Base-by-base conservation (phyloP, 257 asterid genomes). In the Anisodus acutangulus region DNA sequence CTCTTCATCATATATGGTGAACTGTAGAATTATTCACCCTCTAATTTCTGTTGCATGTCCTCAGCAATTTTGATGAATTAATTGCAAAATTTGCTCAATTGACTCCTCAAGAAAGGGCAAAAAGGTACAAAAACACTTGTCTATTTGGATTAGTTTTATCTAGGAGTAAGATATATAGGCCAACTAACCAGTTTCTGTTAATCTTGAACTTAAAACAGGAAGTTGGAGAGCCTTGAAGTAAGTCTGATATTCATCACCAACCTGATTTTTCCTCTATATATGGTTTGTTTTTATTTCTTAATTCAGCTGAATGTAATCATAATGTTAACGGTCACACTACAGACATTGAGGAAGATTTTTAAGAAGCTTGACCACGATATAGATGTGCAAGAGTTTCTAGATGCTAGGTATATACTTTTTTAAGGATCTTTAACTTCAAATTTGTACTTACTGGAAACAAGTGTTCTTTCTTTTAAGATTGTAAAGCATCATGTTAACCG, bases 141-240 rank as follows among this genome's bases (percentile, higher is more conserved):
- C 64, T 17, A 54, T 78, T 53, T 8, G 57, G 37, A 82, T 81
- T 86, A 22, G 58, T 49, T 85, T 70, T 66, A 39, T 79, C 11
- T 2, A 63, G 19, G 76, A 64, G 39, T 43, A 83, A 60, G 64
- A 11, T 53, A 12, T 81, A 68, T 5, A 81, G 41, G 79, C 84
- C 10, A 67, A 87, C 49, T 85, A 41, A 85, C 53, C 84, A 43
- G 35, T 58, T 84, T 49, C 84, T 76, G 57, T 19, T 83, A 72
- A 63, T 82, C 47, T 22, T 83, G 64, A n/a, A 55, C 72, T 68
- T 85, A 11, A 6, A 82, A 89, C 95, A 95, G 98, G 98, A 92
- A 97, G 89, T 78, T 92, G 92, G 98, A 95, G 89, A 93, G 97
- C 89, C 98, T 94, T 79, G 97, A 95, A 91, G 98, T 93, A 86